phyloP scores from a whole-genome alignment of 352 stramenopile species.

The Halophytophthora polymorphica region DNA sequence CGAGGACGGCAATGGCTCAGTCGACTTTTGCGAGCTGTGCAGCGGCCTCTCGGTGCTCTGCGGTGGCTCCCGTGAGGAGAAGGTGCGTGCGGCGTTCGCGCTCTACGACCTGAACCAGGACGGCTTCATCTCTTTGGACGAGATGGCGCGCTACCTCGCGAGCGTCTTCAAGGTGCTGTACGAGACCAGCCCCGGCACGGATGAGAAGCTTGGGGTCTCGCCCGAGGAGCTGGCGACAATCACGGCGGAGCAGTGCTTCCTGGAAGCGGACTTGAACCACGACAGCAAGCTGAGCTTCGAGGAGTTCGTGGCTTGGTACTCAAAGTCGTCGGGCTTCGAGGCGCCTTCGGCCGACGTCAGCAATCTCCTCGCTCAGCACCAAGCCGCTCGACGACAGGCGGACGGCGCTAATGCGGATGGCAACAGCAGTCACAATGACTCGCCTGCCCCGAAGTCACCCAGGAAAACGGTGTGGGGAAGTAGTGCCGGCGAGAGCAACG shows the following conservation, averaged over 20 bases:
- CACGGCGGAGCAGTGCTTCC: constrained; percentile 83
- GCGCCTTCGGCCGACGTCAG: constrained; percentile 30
- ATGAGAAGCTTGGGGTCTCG: constrained; percentile 50
- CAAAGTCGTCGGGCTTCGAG: constrained; percentile 50
- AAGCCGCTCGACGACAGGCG: constrained; percentile 6
- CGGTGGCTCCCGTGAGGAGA: constrained; percentile 75
- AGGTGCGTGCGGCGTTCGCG: constrained; percentile 81
- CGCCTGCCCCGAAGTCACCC: constrained; percentile 19
- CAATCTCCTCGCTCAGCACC: constrained; percentile 17
- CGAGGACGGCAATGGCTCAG: constrained; percentile 61
- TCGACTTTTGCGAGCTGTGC: constrained; percentile 86
- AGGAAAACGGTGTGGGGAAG: constrained; percentile 25
- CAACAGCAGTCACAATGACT: constrained; percentile 15
- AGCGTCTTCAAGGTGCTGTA: constrained; percentile 88
- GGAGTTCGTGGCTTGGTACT: constrained; percentile 86
- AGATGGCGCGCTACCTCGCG: constrained; percentile 85
- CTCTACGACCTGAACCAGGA: constrained; percentile 88
- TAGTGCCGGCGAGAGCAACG: constrained; percentile 9
- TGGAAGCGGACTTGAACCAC: constrained; percentile 78
- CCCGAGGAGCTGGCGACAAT: constrained; percentile 74
- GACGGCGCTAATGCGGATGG: constrained; percentile 4
- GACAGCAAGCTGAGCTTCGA: constrained; percentile 83
- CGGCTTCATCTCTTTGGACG: constrained; percentile 81
- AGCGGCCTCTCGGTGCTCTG: constrained; percentile 82
- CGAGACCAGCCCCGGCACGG: constrained; percentile 65